Evolutionary conservation across 116 monocot genomes (phyloP), one percentile per base, ranked within the genome.

Genomic region (Cymodocea nodosa): DNA sequence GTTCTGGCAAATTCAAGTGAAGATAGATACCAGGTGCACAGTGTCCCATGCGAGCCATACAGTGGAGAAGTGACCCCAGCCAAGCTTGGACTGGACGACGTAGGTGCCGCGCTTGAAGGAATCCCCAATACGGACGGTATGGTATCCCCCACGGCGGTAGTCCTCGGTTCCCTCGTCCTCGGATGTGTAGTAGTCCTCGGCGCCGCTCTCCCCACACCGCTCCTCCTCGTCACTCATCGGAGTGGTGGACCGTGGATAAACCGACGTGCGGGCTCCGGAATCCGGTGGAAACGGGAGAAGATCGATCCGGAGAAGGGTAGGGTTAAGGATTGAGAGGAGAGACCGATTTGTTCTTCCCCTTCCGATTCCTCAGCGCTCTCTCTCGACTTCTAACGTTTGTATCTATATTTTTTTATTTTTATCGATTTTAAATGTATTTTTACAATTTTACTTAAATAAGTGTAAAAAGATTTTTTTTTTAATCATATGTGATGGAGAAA

Each of bases 41-140:
- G 85, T 84, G 59, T 97, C 97, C 87, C 90, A 97, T 24, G 90
- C 97, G 68, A 97, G 97, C 97, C 97, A 97, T 30, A 97, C 97
- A 50, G 90, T 97, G 55, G 97, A 97, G 78, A 97, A 97, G 66
- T 90, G 97, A 10, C 97, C 97, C 97, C 97, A 97, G 4, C 90
- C 97, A 76, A 97, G 97, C 85, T 97, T 97, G 34, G 87, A 73
- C 72, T 97, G 97, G 34, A 90, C 85, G 64, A 97, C 72, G 60
- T 97, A 97, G 6, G 82, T 35, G 3, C 97, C 97, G 40, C 83
- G 81, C 76, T 90, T 90, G 79, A 97, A 97, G 10, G 87, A 71
- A 68, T 97, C 97, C 8, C 97, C 97, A 52, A 97, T 74, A 8
- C 87, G 83, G 39, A 97, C 97, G 24, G 85, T 83, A 60, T 97